Evolutionary conservation across 169 alveolate species (phyloP), one percentile per base, ranked within the genome.

Genomic region (Babesia bovis): DNA sequence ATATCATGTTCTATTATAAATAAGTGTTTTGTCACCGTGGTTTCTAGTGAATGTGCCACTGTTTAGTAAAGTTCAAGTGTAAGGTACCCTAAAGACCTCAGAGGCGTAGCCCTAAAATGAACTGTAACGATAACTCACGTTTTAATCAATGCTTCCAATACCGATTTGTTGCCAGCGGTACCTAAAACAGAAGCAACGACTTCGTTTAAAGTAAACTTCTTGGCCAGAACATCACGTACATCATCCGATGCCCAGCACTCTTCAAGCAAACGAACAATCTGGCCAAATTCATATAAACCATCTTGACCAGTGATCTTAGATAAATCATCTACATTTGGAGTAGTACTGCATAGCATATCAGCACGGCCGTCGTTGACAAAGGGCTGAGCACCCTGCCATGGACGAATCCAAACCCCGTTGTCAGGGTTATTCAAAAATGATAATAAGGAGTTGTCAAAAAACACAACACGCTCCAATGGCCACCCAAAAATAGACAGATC

Each of bases 351-450:
- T 0, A 2, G 0, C 23, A 50, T 5, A 2, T 50, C 23, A 17
- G 28, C 67, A 28, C 12, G 2, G 49, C 78, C 66, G n/a, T 52
- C 56, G 36, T 67, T 59, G 30, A 52, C 36, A 42, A 19, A 53
- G 15, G 78, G 66, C 66, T 67, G 65, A 3, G 42, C 78, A 4
- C 68, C 68, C 42, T 45, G 66, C 65, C 66, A 67, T 7, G 68
- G 65, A 23, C 47, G 17, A 10, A 67, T 52, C 78, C 78, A 67
- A 23, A 67, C 78, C n/a, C 78, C 78, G 42, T 67, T 67, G 26
- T 67, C 78, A 12, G 78, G 78, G 56, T 67, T 50, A n/a, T 35
- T 38, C 66, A 53, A 19, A 56, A 67, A 67, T 13, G 78, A 67
- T 33, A 67, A 59, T 38, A 67, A 35, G 36, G 78, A 67, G 57